Percentiles rank a stretch among this genome's conserved stretches.
These are phyloP conservation scores for Rachicladosporium sp. DNA, from an alignment of 2,329 filamentous ascomycete species.

Conservation along the genomic window DNA sequence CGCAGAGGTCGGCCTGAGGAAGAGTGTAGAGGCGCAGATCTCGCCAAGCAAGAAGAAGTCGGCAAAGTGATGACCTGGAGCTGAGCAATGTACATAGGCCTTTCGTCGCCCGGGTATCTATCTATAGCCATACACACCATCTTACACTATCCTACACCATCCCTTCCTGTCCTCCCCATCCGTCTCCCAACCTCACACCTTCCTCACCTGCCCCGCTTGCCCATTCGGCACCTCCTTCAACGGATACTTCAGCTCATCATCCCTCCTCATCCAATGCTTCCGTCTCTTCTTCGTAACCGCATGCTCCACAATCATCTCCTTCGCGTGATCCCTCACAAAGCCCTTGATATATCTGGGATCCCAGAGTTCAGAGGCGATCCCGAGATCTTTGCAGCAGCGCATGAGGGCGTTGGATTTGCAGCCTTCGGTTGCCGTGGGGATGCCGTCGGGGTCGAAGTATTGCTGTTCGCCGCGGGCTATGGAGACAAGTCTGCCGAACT, in stretches of 20 bases:
- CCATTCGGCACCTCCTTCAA: slow-evolving; percentile 37
- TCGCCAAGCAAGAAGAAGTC: background rate
- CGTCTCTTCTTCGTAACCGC: slow-evolving; percentile 73
- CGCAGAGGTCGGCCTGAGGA: slow-evolving; percentile 19
- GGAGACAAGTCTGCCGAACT: slow-evolving; percentile 58
- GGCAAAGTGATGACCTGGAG: too few species aligned
- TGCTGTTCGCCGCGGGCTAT: slow-evolving; percentile 89
- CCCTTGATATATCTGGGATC: slow-evolving; percentile 80
- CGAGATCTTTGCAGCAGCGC: slow-evolving; percentile 96
- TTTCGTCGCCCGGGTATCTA: too few species aligned
- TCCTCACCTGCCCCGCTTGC: background rate
- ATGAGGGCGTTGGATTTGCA: slow-evolving; percentile 97
- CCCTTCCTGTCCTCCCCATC: too few species aligned
- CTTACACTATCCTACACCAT: too few species aligned
- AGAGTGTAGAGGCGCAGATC: slow-evolving; percentile 21
- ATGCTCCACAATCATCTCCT: slow-evolving; percentile 86
- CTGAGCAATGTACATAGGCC: too few species aligned
- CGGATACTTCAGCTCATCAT: slow-evolving; percentile 57
- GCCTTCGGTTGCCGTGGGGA: slow-evolving; percentile 89
- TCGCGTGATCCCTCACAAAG: slow-evolving; percentile 62
- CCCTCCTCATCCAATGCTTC: slow-evolving; percentile 77
- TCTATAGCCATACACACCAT: too few species aligned
- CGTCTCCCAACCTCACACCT: background rate
- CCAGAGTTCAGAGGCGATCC: slow-evolving; percentile 91
- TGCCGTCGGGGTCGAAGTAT: slow-evolving; percentile 80